Evolutionary conservation across 306 rosid species (phyloP).

Genomic region (Ceratonia siliqua): DNA sequence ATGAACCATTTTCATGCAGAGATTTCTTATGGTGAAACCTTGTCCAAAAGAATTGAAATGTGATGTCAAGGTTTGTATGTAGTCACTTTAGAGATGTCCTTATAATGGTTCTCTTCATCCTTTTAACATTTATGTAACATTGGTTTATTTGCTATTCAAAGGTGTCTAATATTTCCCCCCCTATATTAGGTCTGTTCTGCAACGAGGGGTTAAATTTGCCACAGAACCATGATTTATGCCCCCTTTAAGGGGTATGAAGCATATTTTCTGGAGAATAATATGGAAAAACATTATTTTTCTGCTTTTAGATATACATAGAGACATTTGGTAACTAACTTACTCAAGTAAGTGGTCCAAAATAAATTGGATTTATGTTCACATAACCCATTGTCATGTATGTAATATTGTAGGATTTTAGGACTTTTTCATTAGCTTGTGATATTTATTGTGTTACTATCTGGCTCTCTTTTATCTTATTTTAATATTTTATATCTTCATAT

Average conservation of each 20-base stretch:
- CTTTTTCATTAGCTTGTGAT: neutral
- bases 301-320: neutral
- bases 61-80: conserved; percentile 75
- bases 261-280: neutral
- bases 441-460: no score
- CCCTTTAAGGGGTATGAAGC: neutral
- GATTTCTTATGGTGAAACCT: conserved; percentile 83
- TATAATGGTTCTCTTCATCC: neutral
- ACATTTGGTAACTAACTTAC: no score
- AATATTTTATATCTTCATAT: no score
- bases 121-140: neutral
- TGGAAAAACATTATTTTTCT: no score
- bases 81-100: conserved; percentile 1
- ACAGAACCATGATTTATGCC: no score
- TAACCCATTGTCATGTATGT: neutral
- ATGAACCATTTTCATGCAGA: conserved; percentile 53
- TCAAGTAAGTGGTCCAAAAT: no score
- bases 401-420: neutral
- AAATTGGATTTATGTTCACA: neutral
- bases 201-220: conserved; percentile 8
- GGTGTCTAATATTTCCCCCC: neutral
- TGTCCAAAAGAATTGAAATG: conserved; percentile 92
- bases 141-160: neutral
- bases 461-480: no score
- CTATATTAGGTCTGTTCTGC: neutral